Percentiles rank a stretch among this genome's conserved stretches.
Conservation (phyloP, 2,329 filamentous ascomycete genomes). For the Venturia pyrina region DNA sequence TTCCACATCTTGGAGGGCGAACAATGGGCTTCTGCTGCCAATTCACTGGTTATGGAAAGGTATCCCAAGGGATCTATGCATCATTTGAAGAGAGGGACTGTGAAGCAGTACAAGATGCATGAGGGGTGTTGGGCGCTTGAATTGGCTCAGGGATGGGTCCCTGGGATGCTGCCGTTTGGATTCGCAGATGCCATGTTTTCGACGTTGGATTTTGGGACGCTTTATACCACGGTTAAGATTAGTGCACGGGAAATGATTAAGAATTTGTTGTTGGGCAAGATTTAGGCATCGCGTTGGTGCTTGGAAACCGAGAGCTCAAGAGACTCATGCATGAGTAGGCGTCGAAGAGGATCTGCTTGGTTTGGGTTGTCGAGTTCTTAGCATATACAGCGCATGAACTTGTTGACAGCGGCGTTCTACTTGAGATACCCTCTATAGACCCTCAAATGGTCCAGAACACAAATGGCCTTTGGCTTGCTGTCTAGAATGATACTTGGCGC, state of each 20-base stretch:
- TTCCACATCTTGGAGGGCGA: conserved; percentile 80
- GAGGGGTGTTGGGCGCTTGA: conserved; percentile 69
- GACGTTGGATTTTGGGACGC: conserved; percentile 74
- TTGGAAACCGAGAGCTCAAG: neutral
- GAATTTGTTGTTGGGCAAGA: conserved; percentile 62
- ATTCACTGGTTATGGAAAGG: conserved; percentile 52
- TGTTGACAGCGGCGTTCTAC: neutral
- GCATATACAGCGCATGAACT: neutral
- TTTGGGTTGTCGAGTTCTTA: neutral
- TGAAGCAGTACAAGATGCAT: conserved; percentile 79
- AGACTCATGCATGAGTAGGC: neutral
- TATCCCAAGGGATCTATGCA: conserved; percentile 62
- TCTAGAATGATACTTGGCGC: too few species aligned
- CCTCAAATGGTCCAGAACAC: too few species aligned
- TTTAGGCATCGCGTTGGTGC: conserved; percentile 37
- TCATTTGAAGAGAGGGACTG: conserved; percentile 58
- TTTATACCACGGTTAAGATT: conserved; percentile 67
- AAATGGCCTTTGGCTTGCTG: too few species aligned
- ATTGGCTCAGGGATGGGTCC: conserved; percentile 73
- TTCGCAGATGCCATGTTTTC: conserved; percentile 71
- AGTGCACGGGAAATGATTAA: conserved; percentile 67
- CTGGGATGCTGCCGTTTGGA: conserved; percentile 84
- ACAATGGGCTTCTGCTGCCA: conserved; percentile 59
- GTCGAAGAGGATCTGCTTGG: neutral
- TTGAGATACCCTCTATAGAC: neutral